Percentiles rank a stretch among this genome's conserved stretches.
Evolutionary conservation across 2,329 filamentous ascomycete genomes (phyloP).

Genomic region (Mycosphaerella sp.): DNA sequence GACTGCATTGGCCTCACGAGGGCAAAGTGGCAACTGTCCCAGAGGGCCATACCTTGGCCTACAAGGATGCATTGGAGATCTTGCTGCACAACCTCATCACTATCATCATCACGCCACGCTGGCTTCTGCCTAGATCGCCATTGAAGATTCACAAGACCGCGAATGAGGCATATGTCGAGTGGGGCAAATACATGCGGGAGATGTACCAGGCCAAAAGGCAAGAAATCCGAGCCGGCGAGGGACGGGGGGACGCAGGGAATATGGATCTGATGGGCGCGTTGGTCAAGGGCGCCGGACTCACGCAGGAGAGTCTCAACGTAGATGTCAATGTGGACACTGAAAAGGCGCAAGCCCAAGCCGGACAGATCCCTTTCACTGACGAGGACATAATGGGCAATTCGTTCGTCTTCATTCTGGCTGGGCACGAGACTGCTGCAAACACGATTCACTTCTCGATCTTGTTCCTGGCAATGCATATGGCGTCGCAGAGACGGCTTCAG

Average conservation of each 20-base stretch:
- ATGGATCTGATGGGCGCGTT: constrained; percentile 54
- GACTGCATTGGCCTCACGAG: constrained; percentile 55
- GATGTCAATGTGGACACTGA: constrained; percentile 39
- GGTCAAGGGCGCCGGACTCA: constrained; percentile 43
- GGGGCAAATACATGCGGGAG: constrained; percentile 63
- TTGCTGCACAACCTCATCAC: constrained; percentile 59
- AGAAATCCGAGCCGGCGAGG: constrained; percentile 38
- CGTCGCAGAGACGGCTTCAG: constrained; percentile 61
- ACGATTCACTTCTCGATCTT: constrained; percentile 65
- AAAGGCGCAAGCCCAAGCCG: constrained; percentile 40
- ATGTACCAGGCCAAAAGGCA: constrained; percentile 57
- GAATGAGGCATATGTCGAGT: constrained; percentile 55
- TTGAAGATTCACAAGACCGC: constrained; percentile 49
- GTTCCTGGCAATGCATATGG: constrained; percentile 59
- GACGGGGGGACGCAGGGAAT: constrained; percentile 29
- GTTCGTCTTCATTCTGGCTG: constrained; percentile 59
- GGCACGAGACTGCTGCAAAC: constrained; percentile 76
- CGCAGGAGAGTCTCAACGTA: constrained; percentile 35
- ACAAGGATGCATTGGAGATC: constrained; percentile 56
- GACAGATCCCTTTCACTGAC: constrained; percentile 45
- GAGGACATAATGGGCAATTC: constrained; percentile 68
- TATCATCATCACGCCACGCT: constrained; percentile 55
- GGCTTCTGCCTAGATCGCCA: constrained; percentile 50
- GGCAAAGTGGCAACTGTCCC: constrained; percentile 33
- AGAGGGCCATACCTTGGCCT: constrained; percentile 57